Percentiles rank a stretch among this genome's conserved stretches.
These are phyloP conservation scores for Naegleria fowleri DNA, from an alignment of 208 protist genomes.

Conservation along the genomic window DNA sequence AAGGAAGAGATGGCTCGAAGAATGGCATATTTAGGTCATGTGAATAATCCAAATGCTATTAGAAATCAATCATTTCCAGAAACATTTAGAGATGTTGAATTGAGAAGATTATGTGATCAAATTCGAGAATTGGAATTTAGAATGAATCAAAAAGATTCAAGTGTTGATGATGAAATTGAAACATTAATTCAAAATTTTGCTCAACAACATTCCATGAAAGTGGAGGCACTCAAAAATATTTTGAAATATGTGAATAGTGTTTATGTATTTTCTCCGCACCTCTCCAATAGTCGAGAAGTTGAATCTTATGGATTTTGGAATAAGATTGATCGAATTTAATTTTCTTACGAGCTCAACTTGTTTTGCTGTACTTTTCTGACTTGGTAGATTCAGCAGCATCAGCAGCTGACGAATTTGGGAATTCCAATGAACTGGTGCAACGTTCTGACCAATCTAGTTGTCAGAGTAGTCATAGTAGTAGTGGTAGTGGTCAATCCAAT, in stretches of 20 bases:
- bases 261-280: not conserved
- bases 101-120: not conserved
- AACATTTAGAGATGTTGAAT: not conserved
- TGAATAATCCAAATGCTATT: not conserved
- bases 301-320: constrained; percentile 13
- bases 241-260: constrained; percentile 12
- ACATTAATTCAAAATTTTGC: not conserved
- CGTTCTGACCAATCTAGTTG: no score
- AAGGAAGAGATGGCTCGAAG: not conserved
- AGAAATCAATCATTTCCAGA: not conserved
- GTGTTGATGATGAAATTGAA: not conserved
- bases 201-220: not conserved
- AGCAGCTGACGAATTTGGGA: no score
- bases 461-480: no score
- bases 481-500: no score
- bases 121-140: not conserved
- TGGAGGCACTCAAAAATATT: not conserved
- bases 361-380: no score
- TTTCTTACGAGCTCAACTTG: no score
- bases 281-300: not conserved
- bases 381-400: no score
- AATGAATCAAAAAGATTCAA: not conserved
- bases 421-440: no score
- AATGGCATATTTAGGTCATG: not conserved
- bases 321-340: not conserved